These are phyloP conservation scores for Silene coronaria DNA, from an alignment of 179 eudicot genomes.

Conservation along the genomic window DNA sequence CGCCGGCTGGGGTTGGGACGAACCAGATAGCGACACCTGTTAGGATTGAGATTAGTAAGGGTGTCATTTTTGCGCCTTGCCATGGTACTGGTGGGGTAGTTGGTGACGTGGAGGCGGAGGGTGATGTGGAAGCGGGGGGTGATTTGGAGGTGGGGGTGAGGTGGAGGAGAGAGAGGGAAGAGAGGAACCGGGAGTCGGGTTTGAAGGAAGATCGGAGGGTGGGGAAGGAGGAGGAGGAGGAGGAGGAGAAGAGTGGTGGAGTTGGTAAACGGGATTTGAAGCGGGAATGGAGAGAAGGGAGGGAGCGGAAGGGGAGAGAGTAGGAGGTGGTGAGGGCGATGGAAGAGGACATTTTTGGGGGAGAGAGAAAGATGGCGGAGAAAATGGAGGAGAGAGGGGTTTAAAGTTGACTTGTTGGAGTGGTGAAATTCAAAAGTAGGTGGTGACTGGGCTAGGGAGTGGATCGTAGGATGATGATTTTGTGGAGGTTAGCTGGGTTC, in stretches of 20 bases:
- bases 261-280: not conserved
- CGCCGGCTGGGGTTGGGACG: slow-evolving; percentile 65
- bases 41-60: slow-evolving; percentile 55
- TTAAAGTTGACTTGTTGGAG: not conserved
- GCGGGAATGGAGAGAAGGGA: slow-evolving; percentile 24
- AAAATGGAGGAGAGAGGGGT: not conserved
- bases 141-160: not conserved
- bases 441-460: too few relatives aligned
- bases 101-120: not conserved
- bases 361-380: not conserved
- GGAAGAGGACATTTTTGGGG: slow-evolving; percentile 58
- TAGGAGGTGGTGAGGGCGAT: slow-evolving; percentile 33
- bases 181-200: not conserved
- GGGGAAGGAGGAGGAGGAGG: not conserved
- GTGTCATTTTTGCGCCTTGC: slow-evolving; percentile 71
- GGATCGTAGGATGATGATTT: too few relatives aligned
- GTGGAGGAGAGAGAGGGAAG: slow-evolving; percentile 20
- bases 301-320: slow-evolving; percentile 36
- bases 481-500: too few relatives aligned
- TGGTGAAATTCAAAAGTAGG: not conserved
- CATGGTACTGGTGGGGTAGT: slow-evolving; percentile 29
- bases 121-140: not conserved
- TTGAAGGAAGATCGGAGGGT: not conserved
- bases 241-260: slow-evolving; percentile 11
- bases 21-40: slow-evolving; percentile 71